Conservation (phyloP, 306 rosid species). For the Corylus avellana region DNA sequence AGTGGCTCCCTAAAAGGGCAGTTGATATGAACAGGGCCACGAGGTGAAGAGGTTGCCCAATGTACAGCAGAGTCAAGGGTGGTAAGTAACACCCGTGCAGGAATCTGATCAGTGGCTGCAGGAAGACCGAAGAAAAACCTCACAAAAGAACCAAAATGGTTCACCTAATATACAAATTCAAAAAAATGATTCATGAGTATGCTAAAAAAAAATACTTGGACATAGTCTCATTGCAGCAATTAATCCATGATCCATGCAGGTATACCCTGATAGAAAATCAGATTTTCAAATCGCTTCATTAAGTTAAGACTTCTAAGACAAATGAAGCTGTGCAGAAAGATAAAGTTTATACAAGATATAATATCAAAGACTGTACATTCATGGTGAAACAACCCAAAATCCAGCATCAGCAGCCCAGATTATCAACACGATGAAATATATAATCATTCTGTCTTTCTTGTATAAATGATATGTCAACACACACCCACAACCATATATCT, state of each 20-base stretch:
- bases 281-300: conserved; percentile 8
- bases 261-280: conserved; percentile 5
- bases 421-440: neutral
- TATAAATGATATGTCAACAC: neutral
- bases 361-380: neutral
- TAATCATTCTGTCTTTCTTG: neutral
- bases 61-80: conserved; percentile 89
- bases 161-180: conserved; percentile 54
- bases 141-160: conserved; percentile 94
- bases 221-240: conserved; percentile 10
- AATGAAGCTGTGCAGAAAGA: neutral
- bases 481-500: neutral
- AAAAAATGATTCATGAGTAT: conserved; percentile 23
- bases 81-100: conserved; percentile 85
- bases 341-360: neutral
- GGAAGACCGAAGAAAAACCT: conserved; percentile 92
- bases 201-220: conserved; percentile 17
- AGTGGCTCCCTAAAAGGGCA: conserved; percentile 93
- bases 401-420: neutral
- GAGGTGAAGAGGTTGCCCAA: conserved; percentile 74
- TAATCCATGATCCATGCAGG: conserved; percentile 21
- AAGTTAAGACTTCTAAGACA: conserved; percentile 9
- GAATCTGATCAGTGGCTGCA: conserved; percentile 71
- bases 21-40: conserved; percentile 93
- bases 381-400: conserved; percentile 1